A percentile compares a stretch with the other conserved stretches of the same genome.
phyloP scores from a whole-genome alignment of 176 grass and related monocot genomes.

The Oropetium thomaeum region DNA sequence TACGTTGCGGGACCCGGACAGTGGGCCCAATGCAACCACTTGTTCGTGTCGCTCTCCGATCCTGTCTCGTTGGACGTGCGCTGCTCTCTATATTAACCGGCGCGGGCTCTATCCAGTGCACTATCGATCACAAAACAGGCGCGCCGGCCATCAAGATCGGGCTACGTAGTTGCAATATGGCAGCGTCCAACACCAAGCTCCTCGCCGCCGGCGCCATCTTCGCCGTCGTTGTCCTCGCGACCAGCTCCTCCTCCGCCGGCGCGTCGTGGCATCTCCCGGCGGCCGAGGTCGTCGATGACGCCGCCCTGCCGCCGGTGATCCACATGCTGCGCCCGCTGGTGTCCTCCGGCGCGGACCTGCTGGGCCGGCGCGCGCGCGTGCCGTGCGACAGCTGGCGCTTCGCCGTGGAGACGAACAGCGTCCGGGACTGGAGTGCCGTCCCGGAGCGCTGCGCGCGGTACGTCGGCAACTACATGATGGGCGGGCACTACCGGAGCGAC shows the following conservation, averaged over 20 bases:
- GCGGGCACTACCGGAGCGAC: conserved; percentile 37
- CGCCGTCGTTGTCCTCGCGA: background rate
- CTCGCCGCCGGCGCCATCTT: background rate
- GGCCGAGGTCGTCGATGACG: background rate
- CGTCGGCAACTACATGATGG: conserved; percentile 60
- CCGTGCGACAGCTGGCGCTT: conserved; percentile 60
- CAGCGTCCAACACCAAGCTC: background rate
- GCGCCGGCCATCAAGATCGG: too few species aligned
- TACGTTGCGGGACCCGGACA: background rate
- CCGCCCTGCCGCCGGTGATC: conserved; percentile 8
- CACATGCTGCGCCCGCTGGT: conserved; percentile 41
- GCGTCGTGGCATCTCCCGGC: background rate
- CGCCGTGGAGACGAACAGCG: conserved; percentile 50
- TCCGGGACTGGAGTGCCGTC: conserved; percentile 30
- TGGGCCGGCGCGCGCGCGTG: background rate
- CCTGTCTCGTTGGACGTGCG: too few species aligned
- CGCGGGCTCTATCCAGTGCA: background rate
- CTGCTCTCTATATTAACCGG: background rate
- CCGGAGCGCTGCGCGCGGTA: conserved; percentile 34
- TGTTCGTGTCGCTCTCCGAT: background rate
- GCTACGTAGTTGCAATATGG: background rate
- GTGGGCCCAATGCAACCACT: background rate
- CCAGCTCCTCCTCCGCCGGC: background rate
- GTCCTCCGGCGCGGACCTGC: background rate
- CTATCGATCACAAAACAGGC: too few species aligned